Evolutionary conservation across 345 rosid species (phyloP), one percentile per base, ranked within the genome.

Genomic region (Limnanthes douglasii): DNA sequence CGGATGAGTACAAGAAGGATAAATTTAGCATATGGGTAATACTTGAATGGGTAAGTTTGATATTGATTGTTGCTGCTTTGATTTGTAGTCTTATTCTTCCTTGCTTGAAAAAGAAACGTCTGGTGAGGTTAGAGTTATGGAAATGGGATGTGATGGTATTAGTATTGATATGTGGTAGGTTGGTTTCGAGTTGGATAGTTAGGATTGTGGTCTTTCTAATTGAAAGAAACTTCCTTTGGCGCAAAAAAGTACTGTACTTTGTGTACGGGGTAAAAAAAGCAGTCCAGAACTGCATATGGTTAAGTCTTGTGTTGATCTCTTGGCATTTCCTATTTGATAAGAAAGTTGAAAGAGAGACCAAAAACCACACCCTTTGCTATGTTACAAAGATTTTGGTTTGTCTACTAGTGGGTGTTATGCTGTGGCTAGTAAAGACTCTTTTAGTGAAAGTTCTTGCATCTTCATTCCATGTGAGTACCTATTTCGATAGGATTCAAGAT

Each of bases 361-460:
- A 41, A 1, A 63, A 59, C 18, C 0, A 37, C 0, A 11, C 39
- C 27, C 76, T 83, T 5, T 34, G 37, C 46, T 59, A 59, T 35
- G 72, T 83, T 14, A 86, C 82, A 12, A 69, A 65, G 53, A 53
- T 78, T 14, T 57, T 83, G 42, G 54, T 82, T 3, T 88, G 97
- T 33, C 62, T 83, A 39, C 18, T 78, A 27, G 78, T 76, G 26
- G 93, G 64, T 7, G 79, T 68, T 22, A 43, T 82, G 56, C 44
- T 78, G 45, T 88, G 97, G 95, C 53, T 86, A 31, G 48, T 82
- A 1, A 86, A 86, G 56, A 86, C 93, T 4, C 57, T 86, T 27
- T 45, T 82, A 31, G 86, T 86, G 14, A 82, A 86, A 53, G 97
- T 82, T n/a, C 73, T 86, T 17, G 97, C 97, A 3, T 86, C 93